Evolutionary conservation across 768 basidiomycete species (phyloP).

Genomic region (Lepiota brunneoincarnata): DNA sequence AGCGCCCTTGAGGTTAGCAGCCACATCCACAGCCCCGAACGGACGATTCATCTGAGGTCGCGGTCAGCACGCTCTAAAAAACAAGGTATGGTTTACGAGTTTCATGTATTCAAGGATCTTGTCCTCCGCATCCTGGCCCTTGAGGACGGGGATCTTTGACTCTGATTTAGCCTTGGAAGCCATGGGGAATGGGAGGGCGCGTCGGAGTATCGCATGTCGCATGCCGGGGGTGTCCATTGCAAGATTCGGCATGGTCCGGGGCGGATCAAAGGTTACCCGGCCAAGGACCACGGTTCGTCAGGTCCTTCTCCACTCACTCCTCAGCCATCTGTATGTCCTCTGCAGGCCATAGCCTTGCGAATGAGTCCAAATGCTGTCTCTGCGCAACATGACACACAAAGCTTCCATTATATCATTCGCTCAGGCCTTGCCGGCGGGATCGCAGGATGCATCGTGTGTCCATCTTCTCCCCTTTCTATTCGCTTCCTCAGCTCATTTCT

Average conservation of each 20-base stretch:
- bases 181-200: slow-evolving; percentile 25
- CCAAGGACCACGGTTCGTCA: slow-evolving; percentile 8
- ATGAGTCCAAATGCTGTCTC: slow-evolving; percentile 60
- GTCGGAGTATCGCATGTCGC: slow-evolving; percentile 2
- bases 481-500: slow-evolving; percentile 13
- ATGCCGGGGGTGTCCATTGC: too few species aligned
- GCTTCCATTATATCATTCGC: slow-evolving; percentile 61
- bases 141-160: slow-evolving; percentile 53
- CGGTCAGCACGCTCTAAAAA: slow-evolving; percentile 1
- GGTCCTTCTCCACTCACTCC: background rate
- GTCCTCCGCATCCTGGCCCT: slow-evolving; percentile 81
- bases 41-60: slow-evolving; percentile 82
- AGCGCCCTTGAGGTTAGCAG: slow-evolving; percentile 87
- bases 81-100: slow-evolving; percentile 38
- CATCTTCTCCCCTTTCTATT: slow-evolving; percentile 7
- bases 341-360: slow-evolving; percentile 31
- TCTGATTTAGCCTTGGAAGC: slow-evolving; percentile 56
- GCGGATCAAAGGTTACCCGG: slow-evolving; percentile 8
- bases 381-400: slow-evolving; percentile 50
- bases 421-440: slow-evolving; percentile 91
- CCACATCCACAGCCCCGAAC: slow-evolving; percentile 88
- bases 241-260: slow-evolving; percentile 10
- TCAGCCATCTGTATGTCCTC: slow-evolving; percentile 30
- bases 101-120: slow-evolving; percentile 78
- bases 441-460: slow-evolving; percentile 88